Percentiles rank a stretch among this genome's conserved stretches.
Evolutionary conservation across 2,329 filamentous ascomycete species (phyloP).

Genomic region (Neobulgaria alba): DNA sequence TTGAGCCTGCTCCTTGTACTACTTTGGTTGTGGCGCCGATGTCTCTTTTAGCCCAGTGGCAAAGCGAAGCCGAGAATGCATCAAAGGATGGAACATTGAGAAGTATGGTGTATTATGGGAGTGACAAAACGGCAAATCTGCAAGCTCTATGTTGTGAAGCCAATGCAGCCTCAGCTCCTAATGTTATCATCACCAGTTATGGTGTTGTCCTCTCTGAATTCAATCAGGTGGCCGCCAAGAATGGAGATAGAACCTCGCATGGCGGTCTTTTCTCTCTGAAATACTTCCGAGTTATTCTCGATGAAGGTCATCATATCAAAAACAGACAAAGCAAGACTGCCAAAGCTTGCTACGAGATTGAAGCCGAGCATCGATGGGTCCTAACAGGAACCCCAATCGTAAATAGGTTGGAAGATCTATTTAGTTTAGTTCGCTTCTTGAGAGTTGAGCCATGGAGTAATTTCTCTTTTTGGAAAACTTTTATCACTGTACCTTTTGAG

Average conservation of each 20-base stretch:
- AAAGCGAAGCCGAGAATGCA: slow-evolving; percentile 87
- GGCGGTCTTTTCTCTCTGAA: slow-evolving; percentile 81
- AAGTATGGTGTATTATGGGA: slow-evolving; percentile 84
- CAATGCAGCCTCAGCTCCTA: slow-evolving; percentile 69
- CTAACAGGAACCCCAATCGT: slow-evolving; percentile 95
- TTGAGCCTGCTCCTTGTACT: slow-evolving; percentile 71
- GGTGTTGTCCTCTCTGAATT: slow-evolving; percentile 88
- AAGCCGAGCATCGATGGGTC: slow-evolving; percentile 81
- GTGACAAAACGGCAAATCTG: slow-evolving; percentile 72
- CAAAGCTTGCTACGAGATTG: slow-evolving; percentile 86
- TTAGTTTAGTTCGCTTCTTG: slow-evolving; percentile 85
- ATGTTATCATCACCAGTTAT: slow-evolving; percentile 91
- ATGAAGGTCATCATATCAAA: slow-evolving; percentile 94
- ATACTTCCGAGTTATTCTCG: slow-evolving; percentile 91
- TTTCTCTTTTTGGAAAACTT: slow-evolving; percentile 98
- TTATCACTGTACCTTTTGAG: slow-evolving; percentile 96
- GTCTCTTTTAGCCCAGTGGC: slow-evolving; percentile 94
- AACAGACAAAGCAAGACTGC: slow-evolving; percentile 85
- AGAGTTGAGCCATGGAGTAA: slow-evolving; percentile 97
- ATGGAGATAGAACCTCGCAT: slow-evolving; percentile 56
- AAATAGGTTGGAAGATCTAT: slow-evolving; percentile 89
- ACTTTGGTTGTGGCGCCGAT: slow-evolving; percentile 95
- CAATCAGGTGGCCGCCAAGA: slow-evolving; percentile 58
- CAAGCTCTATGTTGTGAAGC: slow-evolving; percentile 67
- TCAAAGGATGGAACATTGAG: slow-evolving; percentile 77